Conservation (phyloP, 495 filamentous ascomycete genomes). For the Massariosphaeria phaeospora region DNA sequence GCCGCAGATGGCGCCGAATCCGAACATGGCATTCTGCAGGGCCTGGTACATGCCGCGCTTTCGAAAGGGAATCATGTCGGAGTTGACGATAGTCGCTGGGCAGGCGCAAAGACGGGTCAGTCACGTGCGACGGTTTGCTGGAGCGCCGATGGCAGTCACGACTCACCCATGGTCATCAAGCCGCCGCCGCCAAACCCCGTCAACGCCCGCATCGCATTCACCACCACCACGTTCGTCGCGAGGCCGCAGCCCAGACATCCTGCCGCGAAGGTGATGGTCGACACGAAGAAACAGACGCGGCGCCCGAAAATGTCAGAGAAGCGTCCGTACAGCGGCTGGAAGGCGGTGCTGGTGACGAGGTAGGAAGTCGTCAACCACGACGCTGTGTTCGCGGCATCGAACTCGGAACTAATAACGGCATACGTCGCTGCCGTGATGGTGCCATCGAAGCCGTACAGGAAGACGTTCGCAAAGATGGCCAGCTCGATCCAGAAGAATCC, state of each 20-base stretch:
- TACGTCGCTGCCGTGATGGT: conserved; percentile 65
- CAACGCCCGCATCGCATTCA: conserved; percentile 47
- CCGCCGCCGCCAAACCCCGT: conserved; percentile 58
- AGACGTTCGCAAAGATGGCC: conserved; percentile 56
- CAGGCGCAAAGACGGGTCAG: conserved; percentile 34
- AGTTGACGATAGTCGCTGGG: conserved; percentile 56
- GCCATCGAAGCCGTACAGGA: conserved; percentile 60
- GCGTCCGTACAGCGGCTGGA: conserved; percentile 51
- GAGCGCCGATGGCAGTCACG: not conserved
- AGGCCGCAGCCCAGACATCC: conserved; percentile 49
- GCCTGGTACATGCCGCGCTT: conserved; percentile 62
- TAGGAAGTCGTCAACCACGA: conserved; percentile 56
- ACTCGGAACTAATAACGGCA: conserved; percentile 56
- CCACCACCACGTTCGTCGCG: conserved; percentile 40
- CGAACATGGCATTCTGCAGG: conserved; percentile 57
- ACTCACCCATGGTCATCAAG: conserved; percentile 53
- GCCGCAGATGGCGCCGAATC: conserved; percentile 51
- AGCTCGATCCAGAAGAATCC: conserved; percentile 48
- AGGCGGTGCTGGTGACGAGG: conserved; percentile 52
- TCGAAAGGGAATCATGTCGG: conserved; percentile 61
- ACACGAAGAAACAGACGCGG: conserved; percentile 45
- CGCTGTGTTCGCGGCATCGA: conserved; percentile 49
- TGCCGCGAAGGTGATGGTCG: conserved; percentile 44
- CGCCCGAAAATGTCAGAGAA: conserved; percentile 37
- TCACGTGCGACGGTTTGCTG: conserved; percentile 42